Conservation (phyloP, 1,284 basidiomycete species). For the Puccinia brachypodii region DNA sequence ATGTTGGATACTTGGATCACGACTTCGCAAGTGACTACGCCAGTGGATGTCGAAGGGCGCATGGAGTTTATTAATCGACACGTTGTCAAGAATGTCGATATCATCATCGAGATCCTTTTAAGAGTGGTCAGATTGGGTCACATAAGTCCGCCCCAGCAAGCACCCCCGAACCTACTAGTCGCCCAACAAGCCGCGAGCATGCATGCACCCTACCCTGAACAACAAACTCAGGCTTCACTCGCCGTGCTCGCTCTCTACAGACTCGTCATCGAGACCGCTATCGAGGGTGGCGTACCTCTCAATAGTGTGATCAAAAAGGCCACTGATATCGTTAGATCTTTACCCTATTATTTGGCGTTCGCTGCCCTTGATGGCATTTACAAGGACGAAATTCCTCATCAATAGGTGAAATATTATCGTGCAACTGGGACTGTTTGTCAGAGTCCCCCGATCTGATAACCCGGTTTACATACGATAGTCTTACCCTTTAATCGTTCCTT, state of each 20-base stretch:
- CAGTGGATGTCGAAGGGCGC: constrained; percentile 73
- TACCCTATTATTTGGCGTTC: constrained; percentile 62
- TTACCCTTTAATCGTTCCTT: no score
- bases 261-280: constrained; percentile 75
- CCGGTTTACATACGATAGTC: no score
- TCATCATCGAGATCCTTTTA: constrained; percentile 83
- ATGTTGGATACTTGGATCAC: constrained; percentile 82
- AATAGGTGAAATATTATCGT: no score
- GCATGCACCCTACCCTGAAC: constrained; percentile 73
- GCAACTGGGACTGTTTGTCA: no score
- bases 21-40: constrained; percentile 73
- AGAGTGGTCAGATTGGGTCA: constrained; percentile 77
- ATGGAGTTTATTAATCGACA: constrained; percentile 83
- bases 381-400: constrained; percentile 47
- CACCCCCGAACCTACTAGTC: constrained; percentile 50
- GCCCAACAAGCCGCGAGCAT: constrained; percentile 61
- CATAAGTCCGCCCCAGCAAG: constrained; percentile 63
- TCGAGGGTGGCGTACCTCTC: constrained; percentile 68
- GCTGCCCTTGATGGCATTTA: constrained; percentile 50
- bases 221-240: constrained; percentile 88
- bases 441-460: no score
- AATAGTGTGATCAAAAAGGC: constrained; percentile 73
- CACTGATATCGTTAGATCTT: constrained; percentile 79
- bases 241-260: constrained; percentile 86
- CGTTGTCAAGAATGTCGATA: constrained; percentile 73